Percentiles rank a stretch among this genome's conserved stretches.
Evolutionary conservation across 2,329 filamentous ascomycete species (phyloP).

Genomic region (Aspergillus floridensis): DNA sequence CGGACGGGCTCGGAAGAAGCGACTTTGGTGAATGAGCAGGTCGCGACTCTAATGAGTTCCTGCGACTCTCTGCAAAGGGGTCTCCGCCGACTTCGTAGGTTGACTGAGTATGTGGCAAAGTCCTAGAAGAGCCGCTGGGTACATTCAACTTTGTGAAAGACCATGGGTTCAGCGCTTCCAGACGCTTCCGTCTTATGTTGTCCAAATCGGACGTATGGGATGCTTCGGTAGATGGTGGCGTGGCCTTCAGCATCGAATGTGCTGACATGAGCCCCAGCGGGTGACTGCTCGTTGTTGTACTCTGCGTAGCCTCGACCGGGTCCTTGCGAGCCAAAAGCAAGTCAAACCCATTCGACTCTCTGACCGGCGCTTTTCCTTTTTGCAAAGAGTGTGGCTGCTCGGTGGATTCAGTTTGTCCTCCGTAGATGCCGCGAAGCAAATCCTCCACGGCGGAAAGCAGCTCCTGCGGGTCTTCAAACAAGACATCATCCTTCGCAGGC

Average conservation of each 20-base stretch:
- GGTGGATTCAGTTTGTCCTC: not conserved
- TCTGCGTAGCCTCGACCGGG: not conserved
- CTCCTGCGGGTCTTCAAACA: conserved; percentile 51
- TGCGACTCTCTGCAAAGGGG: not conserved
- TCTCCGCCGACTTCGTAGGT: not conserved
- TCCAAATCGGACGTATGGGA: not conserved
- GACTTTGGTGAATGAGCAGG: not conserved
- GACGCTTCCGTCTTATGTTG: not conserved
- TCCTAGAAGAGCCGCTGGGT: conserved; percentile 2
- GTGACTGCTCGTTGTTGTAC: not conserved
- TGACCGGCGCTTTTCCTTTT: conserved; percentile 4
- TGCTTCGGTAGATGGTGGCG: not conserved
- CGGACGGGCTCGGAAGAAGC: conserved; percentile 20
- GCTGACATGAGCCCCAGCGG: not conserved
- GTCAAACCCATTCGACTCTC: conserved; percentile 14
- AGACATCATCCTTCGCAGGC: conserved; percentile 61
- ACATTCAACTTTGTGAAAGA: conserved; percentile 34
- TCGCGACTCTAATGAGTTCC: not conserved
- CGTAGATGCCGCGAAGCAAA: conserved; percentile 30
- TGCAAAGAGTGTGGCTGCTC: not conserved
- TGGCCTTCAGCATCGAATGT: not conserved
- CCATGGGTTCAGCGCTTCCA: conserved; percentile 33
- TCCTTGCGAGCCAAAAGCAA: conserved; percentile 24
- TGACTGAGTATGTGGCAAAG: not conserved
- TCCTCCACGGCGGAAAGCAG: conserved; percentile 46